Base-by-base conservation (phyloP, 1,139 yeast species). In the Kodamaea alishanica region DNA sequence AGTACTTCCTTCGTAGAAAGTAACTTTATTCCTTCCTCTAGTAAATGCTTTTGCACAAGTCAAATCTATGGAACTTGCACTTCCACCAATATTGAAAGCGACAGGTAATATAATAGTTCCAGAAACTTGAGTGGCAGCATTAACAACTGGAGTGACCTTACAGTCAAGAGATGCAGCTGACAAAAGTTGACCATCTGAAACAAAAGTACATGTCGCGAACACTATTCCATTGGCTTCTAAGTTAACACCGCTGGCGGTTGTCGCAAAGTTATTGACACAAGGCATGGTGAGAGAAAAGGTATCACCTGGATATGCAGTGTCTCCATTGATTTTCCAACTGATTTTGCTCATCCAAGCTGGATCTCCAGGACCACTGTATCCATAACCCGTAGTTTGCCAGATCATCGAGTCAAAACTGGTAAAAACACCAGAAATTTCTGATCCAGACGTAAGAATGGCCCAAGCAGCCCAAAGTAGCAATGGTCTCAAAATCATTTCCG, bases 231-330 rank as follows among this genome's bases (percentile, higher is more conserved):
- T 52, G 0, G 49, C 64, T 6, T 32, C 30, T 31, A 63, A 51
- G 12, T 40, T 31, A 5, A 61, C 35, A 2, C 48, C 23, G 6
- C 41, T 5, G 15, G 49, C 28, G 6, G 34, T 31, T 22, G 59
- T 38, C 7, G 64, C 55, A 34, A 61, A 59, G 38, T 58, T 59
- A 41, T 51, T 61, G 3, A 59, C 67, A 47, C 63, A 53, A 5
- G 66, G 66, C 47, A 64, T 45, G 24, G 35, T 38, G 37, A 62
- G 56, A 1, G 56, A 49, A 46, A 63, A 62, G 5, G 67, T 61
- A 42, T 63, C 68, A n/a, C 66, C 65, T 0, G 63, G 39, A 2
- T 38, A 26, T 4, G 53, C 50, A 1, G 45, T 38, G 6, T 50
- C 25, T 11, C 57, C 58, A n/a, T 42, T 34, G 6, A 64, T 46